Conservation (phyloP, 108 stramenopile genomes). For the Mediolabrus comicus region DNA sequence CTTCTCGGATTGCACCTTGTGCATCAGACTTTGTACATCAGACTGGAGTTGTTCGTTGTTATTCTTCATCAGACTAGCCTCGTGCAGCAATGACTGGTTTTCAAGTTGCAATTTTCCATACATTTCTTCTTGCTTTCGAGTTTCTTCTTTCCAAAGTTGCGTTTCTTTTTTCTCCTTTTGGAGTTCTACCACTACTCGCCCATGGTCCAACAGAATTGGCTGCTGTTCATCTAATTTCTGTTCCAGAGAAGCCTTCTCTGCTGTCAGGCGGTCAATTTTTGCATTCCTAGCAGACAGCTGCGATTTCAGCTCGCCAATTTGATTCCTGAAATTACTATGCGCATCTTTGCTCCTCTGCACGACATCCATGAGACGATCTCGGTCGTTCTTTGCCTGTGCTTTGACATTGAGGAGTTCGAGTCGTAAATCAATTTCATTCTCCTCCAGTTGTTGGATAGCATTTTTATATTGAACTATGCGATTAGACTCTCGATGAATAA, state of each 20-base stretch:
- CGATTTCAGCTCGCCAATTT: constrained; percentile 25
- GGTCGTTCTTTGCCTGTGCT: constrained; percentile 28
- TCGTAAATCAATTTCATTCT: constrained; percentile 21
- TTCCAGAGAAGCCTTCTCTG: constrained; percentile 17
- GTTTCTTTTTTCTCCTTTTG: constrained; percentile 11
- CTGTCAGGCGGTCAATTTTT: constrained; percentile 9
- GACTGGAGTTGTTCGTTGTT: constrained; percentile 5
- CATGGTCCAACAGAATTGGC: constrained; percentile 27
- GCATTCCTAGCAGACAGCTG: constrained; percentile 32
- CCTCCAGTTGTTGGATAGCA: constrained; percentile 23
- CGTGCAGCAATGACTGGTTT: constrained; percentile 1
- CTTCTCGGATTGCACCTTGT: constrained; percentile 6
- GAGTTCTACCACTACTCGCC: constrained; percentile 23
- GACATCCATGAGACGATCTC: constrained; percentile 5
- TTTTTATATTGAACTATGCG: constrained; percentile 43
- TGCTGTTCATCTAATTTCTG: constrained; percentile 10
- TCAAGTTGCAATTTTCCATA: background rate
- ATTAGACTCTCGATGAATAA: constrained; percentile 46
- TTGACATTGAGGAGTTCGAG: constrained; percentile 28
- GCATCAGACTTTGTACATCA: constrained; percentile 4
- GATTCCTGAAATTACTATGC: constrained; percentile 20
- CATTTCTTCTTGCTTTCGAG: constrained; percentile 11
- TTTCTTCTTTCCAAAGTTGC: constrained; percentile 1
- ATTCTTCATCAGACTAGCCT: constrained; percentile 4
- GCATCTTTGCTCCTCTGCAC: constrained; percentile 19